Evolutionary conservation across 2,329 filamentous ascomycete species (phyloP).

Genomic region (Fusarium goolgardi): DNA sequence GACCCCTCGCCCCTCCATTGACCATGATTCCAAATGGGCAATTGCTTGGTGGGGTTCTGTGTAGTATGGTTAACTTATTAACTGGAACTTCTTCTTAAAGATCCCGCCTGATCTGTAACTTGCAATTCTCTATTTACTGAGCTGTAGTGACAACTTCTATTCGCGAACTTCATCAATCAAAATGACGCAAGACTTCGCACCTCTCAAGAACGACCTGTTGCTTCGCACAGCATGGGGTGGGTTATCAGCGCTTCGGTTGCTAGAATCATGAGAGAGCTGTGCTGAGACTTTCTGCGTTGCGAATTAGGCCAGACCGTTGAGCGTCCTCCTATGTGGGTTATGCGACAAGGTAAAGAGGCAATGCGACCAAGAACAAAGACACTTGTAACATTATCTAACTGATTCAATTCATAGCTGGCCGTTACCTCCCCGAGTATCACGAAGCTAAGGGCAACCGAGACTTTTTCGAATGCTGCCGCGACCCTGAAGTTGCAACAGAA

Average conservation of each 20-base stretch:
- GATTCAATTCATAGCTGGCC: slow-evolving; percentile 72
- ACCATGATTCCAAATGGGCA: slow-evolving; percentile 24
- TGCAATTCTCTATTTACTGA: slow-evolving; percentile 10
- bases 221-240: slow-evolving; percentile 89
- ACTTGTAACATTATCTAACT: slow-evolving; percentile 8
- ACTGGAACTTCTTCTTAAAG: slow-evolving; percentile 27
- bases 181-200: slow-evolving; percentile 80
- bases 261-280: slow-evolving; percentile 28
- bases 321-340: slow-evolving; percentile 96
- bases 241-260: slow-evolving; percentile 41
- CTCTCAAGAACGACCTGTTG: slow-evolving; percentile 92
- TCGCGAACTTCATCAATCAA: slow-evolving; percentile 43
- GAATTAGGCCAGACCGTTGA: slow-evolving; percentile 84
- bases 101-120: slow-evolving; percentile 22
- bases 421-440: slow-evolving; percentile 98
- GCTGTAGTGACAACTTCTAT: slow-evolving; percentile 6
- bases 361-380: slow-evolving; percentile 2
- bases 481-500: slow-evolving; percentile 90
- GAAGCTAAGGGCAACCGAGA: slow-evolving; percentile 90
- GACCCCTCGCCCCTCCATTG: slow-evolving; percentile 37
- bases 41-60: slow-evolving; percentile 24
- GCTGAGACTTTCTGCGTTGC: slow-evolving; percentile 39
- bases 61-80: slow-evolving; percentile 7
- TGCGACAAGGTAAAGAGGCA: slow-evolving; percentile 86
- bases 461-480: slow-evolving; percentile 98